phyloP scores from a whole-genome alignment of 2,329 filamentous ascomycete genomes.

The Verticillium dahliae region DNA sequence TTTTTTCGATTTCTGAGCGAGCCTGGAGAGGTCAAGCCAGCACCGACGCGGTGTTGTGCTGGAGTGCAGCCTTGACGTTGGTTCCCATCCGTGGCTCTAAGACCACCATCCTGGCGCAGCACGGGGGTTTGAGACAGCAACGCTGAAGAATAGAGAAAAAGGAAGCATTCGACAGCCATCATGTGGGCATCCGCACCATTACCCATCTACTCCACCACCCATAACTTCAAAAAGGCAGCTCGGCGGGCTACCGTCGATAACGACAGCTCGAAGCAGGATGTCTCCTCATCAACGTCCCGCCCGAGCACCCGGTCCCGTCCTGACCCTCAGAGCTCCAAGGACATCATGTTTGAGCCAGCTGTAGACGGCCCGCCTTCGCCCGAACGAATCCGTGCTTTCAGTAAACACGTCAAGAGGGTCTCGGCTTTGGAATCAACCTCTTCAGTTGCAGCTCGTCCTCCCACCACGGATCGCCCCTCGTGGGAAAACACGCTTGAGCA shows the following conservation, averaged over 20 bases:
- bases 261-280: slow-evolving; percentile 7
- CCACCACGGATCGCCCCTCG: slow-evolving; percentile 36
- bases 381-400: slow-evolving; percentile 50
- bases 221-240: slow-evolving; percentile 6
- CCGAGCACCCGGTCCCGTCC: slow-evolving; percentile 4
- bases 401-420: slow-evolving; percentile 50
- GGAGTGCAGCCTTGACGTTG: background rate
- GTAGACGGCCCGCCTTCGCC: slow-evolving; percentile 57
- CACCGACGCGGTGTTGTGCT: background rate
- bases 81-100: background rate
- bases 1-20: background rate
- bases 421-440: slow-evolving; percentile 47
- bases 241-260: background rate
- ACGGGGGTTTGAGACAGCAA: background rate
- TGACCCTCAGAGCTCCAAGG: slow-evolving; percentile 4
- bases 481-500: slow-evolving; percentile 46
- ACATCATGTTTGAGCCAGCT: slow-evolving; percentile 45
- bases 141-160: background rate
- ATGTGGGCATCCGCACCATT: slow-evolving; percentile 8
- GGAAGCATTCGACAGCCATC: background rate
- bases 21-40: background rate
- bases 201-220: slow-evolving; percentile 14
- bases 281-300: slow-evolving; percentile 4
- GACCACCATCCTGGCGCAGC: background rate
- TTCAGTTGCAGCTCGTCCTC: slow-evolving; percentile 41